phyloP scores from a whole-genome alignment of 73 alveolate genomes.

The Blepharisma japonicum region DNA sequence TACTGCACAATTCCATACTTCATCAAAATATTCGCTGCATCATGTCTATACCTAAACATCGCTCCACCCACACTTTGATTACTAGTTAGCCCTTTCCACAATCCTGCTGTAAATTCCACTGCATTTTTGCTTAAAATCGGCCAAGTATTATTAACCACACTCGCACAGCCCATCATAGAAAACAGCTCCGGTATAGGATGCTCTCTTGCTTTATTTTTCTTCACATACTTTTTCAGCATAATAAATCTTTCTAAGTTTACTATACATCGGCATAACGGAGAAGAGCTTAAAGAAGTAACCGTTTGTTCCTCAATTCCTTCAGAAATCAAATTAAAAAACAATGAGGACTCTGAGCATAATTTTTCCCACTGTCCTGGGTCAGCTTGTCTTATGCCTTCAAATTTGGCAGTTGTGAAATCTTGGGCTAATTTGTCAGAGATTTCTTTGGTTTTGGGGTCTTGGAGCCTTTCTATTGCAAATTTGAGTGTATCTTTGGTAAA shows the following conservation, averaged over 20 bases:
- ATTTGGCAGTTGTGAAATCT: constrained; percentile 13
- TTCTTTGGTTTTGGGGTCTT: neutral
- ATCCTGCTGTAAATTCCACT: neutral
- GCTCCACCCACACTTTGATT: constrained; percentile 19
- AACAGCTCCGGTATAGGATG: neutral
- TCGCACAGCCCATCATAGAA: neutral
- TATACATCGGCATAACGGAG: neutral
- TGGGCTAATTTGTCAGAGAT: neutral
- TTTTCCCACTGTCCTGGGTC: constrained; percentile 29
- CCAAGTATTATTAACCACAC: constrained; percentile 15
- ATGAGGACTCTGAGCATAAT: neutral
- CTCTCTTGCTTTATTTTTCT: neutral
- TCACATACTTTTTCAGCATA: constrained; percentile 2
- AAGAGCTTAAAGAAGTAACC: neutral
- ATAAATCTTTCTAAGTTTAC: neutral
- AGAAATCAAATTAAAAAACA: neutral
- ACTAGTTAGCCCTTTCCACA: constrained; percentile 16
- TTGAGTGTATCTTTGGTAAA: constrained; percentile 51
- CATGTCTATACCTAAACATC: neutral
- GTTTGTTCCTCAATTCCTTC: constrained; percentile 3
- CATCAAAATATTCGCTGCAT: neutral
- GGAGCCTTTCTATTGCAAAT: constrained; percentile 52
- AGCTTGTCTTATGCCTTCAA: constrained; percentile 3
- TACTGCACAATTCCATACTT: neutral
- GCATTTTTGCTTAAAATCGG: neutral